Evolutionary conservation across 371 early-diverging fungal species (phyloP), one percentile per base, ranked within the genome.

Genomic region (Apophysomyces elegans): DNA sequence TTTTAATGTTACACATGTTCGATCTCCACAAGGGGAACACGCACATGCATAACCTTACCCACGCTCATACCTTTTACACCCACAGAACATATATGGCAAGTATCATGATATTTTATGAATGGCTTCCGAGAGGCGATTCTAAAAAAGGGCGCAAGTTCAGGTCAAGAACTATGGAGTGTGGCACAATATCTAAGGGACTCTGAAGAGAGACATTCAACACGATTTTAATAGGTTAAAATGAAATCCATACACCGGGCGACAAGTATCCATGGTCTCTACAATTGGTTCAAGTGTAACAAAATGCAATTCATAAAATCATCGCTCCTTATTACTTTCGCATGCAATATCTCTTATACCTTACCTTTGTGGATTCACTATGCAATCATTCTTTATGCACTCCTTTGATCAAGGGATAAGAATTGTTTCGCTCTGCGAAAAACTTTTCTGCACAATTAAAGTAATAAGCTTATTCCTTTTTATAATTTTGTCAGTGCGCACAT

Each of bases 1-100:
- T n/a, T 50, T 21, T 50, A 16, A 50, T 21, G 54, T 50, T 50
- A 50, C 54, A 50, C 54, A 50, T 50, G 54, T 50, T 50, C 5
- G 21, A 32, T 50, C 54, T 50, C 35, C 54, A 50, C 54, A 50
- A 21, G 54, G 54, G 54, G 16, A 50, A 26, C 21, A 50, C 9
- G 32, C 18, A 21, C 54, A 21, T 21, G 21, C 54, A 50, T 21
- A 50, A 18, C 54, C 32, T 26, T 26, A 26, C 32, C 32, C 32
- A 26, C 32, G 32, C 32, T 26, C 32, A 26, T 26, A 26, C 32
- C 32, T 26, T 26, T 26, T 26, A 50, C 21, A 50, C 21, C 9
- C 35, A 50, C 54, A 26, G 54, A 50, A 50, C 21, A n/a, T 50
- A 26, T 50, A 32, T 50, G 54, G 54, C 54, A 26, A 50, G 9